Percentiles rank a stretch among this genome's conserved stretches.
Evolutionary conservation across 768 basidiomycete genomes (phyloP).

Genomic region (Sutorius australiensis): DNA sequence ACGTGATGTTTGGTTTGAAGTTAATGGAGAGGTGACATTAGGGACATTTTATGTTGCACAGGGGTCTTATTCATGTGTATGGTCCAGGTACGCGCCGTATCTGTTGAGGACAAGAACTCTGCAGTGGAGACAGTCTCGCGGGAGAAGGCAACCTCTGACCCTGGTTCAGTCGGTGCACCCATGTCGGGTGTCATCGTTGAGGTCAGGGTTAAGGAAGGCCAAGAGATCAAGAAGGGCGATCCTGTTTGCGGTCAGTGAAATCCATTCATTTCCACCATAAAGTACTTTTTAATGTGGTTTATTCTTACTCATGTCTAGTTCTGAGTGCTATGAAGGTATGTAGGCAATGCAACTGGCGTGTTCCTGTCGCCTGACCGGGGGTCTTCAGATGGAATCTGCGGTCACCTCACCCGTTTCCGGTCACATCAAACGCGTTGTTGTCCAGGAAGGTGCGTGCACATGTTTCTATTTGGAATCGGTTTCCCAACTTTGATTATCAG

Average conservation of each 20-base stretch:
- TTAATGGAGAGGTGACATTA: conserved; percentile 80
- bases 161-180: conserved; percentile 95
- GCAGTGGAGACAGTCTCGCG: conserved; percentile 93
- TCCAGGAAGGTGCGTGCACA: conserved; percentile 66
- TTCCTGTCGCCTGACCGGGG: conserved; percentile 14
- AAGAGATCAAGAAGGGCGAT: conserved; percentile 98
- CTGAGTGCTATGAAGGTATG: conserved; percentile 95
- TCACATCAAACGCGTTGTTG: conserved; percentile 89
- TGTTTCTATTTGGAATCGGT: not conserved
- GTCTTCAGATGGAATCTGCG: conserved; percentile 88
- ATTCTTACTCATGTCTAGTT: conserved; percentile 43
- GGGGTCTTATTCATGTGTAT: conserved; percentile 15
- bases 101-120: conserved; percentile 95
- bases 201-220: conserved; percentile 95
- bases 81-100: conserved; percentile 82
- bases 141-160: conserved; percentile 91
- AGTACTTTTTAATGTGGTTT: conserved; percentile 19
- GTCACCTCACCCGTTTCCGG: conserved; percentile 97
- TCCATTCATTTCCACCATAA: conserved; percentile 9
- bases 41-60: conserved; percentile 2
- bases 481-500: conserved; percentile 36
- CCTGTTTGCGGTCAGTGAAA: conserved; percentile 76
- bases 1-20: conserved; percentile 98
- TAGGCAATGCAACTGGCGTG: conserved; percentile 4
- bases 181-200: conserved; percentile 99